Conservation (phyloP, 1,139 yeast species). For the Magnusiomyces magnusii region DNA sequence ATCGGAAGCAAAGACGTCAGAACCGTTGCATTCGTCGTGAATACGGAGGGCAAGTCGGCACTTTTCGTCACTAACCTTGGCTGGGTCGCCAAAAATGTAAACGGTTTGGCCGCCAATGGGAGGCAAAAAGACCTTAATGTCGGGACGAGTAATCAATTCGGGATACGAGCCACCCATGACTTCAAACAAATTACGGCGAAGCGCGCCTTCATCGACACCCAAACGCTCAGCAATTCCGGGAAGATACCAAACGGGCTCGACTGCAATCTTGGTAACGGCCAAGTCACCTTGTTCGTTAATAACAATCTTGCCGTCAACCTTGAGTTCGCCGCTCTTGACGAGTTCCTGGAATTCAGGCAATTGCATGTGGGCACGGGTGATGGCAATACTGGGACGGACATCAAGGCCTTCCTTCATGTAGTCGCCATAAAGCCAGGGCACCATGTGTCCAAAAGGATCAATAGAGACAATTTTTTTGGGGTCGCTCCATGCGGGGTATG, state of each 20-base stretch:
- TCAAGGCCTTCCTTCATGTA: constrained; percentile 41
- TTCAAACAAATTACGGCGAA: constrained; percentile 50
- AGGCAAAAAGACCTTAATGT: constrained; percentile 52
- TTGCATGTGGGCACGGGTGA: constrained; percentile 55
- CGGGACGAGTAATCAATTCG: constrained; percentile 54
- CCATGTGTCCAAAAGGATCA: constrained; percentile 57
- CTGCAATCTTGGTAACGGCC: constrained; percentile 53
- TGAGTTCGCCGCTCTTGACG: constrained; percentile 42
- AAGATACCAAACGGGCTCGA: constrained; percentile 59
- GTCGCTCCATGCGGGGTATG: constrained; percentile 48
- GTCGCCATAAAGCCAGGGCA: constrained; percentile 48
- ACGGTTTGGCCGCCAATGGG: constrained; percentile 59
- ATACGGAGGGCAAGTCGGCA: constrained; percentile 47
- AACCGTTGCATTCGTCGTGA: constrained; percentile 59
- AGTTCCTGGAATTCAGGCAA: constrained; percentile 48
- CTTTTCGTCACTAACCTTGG: constrained; percentile 42
- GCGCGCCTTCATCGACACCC: constrained; percentile 46
- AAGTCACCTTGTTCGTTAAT: constrained; percentile 50
- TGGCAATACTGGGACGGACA: constrained; percentile 52
- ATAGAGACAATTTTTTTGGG: constrained; percentile 49
- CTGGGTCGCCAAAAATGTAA: constrained; percentile 54
- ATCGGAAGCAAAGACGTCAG: constrained; percentile 59
- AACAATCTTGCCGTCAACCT: constrained; percentile 51
- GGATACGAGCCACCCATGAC: constrained; percentile 63
- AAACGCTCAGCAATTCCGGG: constrained; percentile 59